Evolutionary conservation across 1,139 yeast species (phyloP).

Genomic region (Kodamaea derodonti): DNA sequence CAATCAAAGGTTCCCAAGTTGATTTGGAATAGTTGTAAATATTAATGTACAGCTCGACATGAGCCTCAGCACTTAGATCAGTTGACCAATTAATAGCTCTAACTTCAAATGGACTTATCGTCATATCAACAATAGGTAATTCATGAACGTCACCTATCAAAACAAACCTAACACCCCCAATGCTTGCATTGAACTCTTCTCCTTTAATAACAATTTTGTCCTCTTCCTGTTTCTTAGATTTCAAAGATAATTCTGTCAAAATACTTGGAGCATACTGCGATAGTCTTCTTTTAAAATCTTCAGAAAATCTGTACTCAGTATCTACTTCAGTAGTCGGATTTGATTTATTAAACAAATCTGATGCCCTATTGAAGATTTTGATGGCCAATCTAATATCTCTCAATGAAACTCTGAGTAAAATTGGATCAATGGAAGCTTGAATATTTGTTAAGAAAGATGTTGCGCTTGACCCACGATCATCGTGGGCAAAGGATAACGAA

Average conservation of each 20-base stretch:
- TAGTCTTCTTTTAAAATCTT: constrained; percentile 55
- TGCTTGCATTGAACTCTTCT: constrained; percentile 65
- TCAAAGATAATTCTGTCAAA: constrained; percentile 37
- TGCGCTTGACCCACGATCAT: constrained; percentile 60
- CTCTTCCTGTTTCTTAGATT: constrained; percentile 8
- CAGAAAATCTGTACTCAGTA: constrained; percentile 45
- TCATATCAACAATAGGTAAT: constrained; percentile 83
- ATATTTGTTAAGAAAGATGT: constrained; percentile 58
- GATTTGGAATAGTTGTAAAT: constrained; percentile 89
- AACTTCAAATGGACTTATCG: constrained; percentile 67
- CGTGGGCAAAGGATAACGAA: constrained; percentile 72
- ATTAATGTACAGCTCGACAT: constrained; percentile 67
- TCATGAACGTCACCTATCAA: constrained; percentile 93
- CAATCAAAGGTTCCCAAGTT: constrained; percentile 94
- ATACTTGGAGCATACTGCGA: constrained; percentile 69
- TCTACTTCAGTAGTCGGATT: constrained; percentile 12
- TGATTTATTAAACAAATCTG: constrained; percentile 45
- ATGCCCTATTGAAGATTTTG: constrained; percentile 68
- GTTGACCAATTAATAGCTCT: constrained; percentile 88
- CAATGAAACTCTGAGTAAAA: constrained; percentile 75
- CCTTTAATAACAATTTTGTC: constrained; percentile 49
- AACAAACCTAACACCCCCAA: constrained; percentile 83
- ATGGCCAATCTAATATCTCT: constrained; percentile 83
- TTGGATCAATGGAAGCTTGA: constrained; percentile 73
- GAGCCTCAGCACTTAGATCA: constrained; percentile 69